These are phyloP conservation scores for Agaricus subrufescens DNA, from an alignment of 768 basidiomycete species.

Conservation along the genomic window DNA sequence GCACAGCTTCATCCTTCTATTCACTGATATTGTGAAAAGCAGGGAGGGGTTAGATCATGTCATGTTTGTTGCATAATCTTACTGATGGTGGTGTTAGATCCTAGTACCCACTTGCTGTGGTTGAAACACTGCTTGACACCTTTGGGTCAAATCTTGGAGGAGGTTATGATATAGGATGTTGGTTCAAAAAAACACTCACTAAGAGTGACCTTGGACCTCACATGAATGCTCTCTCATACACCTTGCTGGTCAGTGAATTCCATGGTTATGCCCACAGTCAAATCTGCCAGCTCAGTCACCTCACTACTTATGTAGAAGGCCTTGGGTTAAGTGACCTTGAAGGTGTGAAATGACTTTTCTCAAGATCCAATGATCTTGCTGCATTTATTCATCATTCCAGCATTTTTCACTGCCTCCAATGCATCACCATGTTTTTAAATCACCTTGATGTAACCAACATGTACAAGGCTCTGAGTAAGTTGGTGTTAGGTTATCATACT, in stretches of 20 bases:
- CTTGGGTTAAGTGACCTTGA: constrained; percentile 22
- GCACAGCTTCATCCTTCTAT: constrained; percentile 21
- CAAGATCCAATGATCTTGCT: constrained; percentile 19
- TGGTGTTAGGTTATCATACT: no score
- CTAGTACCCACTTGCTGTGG: constrained; percentile 22
- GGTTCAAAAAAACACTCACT: constrained; percentile 18
- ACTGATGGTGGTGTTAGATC: background rate
- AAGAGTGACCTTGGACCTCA: constrained; percentile 15
- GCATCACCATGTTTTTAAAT: constrained; percentile 4
- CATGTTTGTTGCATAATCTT: no score
- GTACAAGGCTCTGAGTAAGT: background rate
- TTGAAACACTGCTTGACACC: constrained; percentile 15
- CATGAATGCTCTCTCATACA: constrained; percentile 1
- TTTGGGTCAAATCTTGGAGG: constrained; percentile 16
- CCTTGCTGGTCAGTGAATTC: constrained; percentile 17
- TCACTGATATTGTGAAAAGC: constrained; percentile 18
- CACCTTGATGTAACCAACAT: constrained; percentile 3
- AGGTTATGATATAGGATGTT: constrained; percentile 27
- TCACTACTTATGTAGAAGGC: constrained; percentile 17
- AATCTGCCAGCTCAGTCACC: constrained; percentile 19
- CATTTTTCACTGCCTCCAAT: constrained; percentile 2
- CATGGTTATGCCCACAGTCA: constrained; percentile 26
- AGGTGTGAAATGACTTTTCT: constrained; percentile 18
- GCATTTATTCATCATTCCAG: constrained; percentile 8
- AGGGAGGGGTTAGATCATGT: background rate